Evolutionary conservation across 2,329 filamentous ascomycete species (phyloP).

Genomic region (Emergomyces orientalis): DNA sequence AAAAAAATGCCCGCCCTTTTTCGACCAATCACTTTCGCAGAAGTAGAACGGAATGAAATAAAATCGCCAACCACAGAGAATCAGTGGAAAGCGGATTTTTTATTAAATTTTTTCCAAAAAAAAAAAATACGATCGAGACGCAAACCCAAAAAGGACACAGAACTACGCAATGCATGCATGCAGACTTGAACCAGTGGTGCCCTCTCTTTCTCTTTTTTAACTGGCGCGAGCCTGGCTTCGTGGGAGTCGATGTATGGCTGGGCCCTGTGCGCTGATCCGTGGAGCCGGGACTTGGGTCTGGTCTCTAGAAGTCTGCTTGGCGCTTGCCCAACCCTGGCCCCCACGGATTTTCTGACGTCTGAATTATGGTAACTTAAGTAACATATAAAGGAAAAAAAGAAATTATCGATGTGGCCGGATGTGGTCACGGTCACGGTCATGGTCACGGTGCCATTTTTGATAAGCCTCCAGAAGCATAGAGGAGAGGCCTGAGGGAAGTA

Average conservation of each 20-base stretch:
- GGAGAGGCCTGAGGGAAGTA: not conserved
- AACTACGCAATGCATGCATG: not conserved
- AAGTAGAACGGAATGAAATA: not conserved
- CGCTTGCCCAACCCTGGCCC: not conserved
- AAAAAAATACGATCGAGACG: not conserved
- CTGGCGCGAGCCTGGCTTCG: not conserved
- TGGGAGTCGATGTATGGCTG: not conserved
- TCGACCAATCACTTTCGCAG: not conserved
- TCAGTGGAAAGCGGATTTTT: not conserved
- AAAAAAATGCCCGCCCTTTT: too few relatives aligned
- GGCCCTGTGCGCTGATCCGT: not conserved
- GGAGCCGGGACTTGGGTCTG: conserved; percentile 4
- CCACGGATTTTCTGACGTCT: not conserved
- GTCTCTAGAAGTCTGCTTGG: not conserved
- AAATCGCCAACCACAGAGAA: not conserved
- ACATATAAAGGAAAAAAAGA: not conserved
- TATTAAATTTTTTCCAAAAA: too few relatives aligned
- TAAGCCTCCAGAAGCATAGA: not conserved
- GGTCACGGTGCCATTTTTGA: not conserved
- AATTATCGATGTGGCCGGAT: not conserved
- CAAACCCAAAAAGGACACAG: not conserved
- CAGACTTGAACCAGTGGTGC: not conserved
- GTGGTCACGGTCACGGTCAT: not conserved
- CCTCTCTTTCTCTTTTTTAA: too few relatives aligned
- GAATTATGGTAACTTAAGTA: not conserved